These are phyloP conservation scores for Aethionema arabicum DNA, from an alignment of 345 rosid species.

Conservation along the genomic window DNA sequence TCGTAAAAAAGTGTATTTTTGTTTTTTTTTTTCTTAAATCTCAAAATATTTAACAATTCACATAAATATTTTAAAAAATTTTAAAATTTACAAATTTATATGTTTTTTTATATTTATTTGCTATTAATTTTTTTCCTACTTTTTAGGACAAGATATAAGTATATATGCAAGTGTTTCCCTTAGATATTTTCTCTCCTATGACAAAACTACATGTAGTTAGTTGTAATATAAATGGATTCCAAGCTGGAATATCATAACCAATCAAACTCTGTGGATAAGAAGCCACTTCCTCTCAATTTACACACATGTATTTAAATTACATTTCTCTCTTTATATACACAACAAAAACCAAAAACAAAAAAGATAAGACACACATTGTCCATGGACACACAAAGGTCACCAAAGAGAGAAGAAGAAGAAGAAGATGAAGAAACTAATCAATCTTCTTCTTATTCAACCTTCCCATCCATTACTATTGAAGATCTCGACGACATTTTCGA, in stretches of 20 bases:
- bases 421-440: slow-evolving; percentile 16
- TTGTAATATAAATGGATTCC: slow-evolving; percentile 30
- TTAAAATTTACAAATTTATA: too few species aligned
- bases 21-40: too few species aligned
- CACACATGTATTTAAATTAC: neutral
- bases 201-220: neutral
- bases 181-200: too few species aligned
- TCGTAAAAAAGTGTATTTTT: too few species aligned
- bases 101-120: too few species aligned
- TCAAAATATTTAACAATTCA: too few species aligned
- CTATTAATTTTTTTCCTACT: neutral
- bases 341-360: slow-evolving; percentile 15
- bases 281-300: slow-evolving; percentile 31
- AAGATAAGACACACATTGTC: slow-evolving; percentile 36
- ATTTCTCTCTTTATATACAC: slow-evolving; percentile 15
- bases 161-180: too few species aligned
- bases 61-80: too few species aligned
- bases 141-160: neutral
- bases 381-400: slow-evolving; percentile 32
- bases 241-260: slow-evolving; percentile 36
- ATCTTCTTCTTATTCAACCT: slow-evolving; percentile 20
- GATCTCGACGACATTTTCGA: slow-evolving; percentile 26
- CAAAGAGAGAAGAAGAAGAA: slow-evolving; percentile 39
- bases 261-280: slow-evolving; percentile 42
- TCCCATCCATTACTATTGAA: slow-evolving; percentile 19